phyloP scores from a whole-genome alignment of 2,329 filamentous ascomycete genomes.

The Fusarium proliferatum region DNA sequence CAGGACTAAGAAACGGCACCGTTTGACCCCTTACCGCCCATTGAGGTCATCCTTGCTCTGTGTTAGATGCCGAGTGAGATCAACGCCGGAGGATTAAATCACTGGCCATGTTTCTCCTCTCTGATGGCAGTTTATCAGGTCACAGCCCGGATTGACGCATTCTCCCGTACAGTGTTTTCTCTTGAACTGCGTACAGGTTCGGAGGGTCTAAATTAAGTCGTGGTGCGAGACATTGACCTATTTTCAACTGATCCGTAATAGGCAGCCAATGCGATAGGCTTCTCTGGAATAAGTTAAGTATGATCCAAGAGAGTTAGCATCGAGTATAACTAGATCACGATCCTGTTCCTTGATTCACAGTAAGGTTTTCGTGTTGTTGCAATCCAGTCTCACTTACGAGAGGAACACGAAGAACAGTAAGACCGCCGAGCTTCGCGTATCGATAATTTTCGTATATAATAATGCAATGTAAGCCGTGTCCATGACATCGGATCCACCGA shows the following conservation, averaged over 20 bases:
- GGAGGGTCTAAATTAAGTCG: background rate
- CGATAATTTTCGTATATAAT: constrained; percentile 20
- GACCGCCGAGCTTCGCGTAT: background rate
- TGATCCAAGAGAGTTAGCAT: background rate
- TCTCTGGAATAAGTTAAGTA: background rate
- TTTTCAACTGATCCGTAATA: constrained; percentile 5
- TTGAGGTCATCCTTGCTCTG: constrained; percentile 2
- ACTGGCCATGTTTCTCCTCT: constrained; percentile 10
- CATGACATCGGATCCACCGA: constrained; percentile 1
- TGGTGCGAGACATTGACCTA: constrained; percentile 12
- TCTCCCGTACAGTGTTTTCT: constrained; percentile 30
- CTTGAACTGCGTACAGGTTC: constrained; percentile 6
- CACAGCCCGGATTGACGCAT: constrained; percentile 26
- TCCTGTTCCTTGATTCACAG: background rate
- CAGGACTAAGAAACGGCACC: constrained; percentile 7
- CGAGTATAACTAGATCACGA: background rate
- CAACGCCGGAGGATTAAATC: constrained; percentile 6
- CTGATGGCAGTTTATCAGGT: constrained; percentile 1
- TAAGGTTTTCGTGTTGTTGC: background rate
- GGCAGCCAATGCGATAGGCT: constrained; percentile 22
- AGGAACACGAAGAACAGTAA: background rate
- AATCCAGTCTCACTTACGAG: background rate
- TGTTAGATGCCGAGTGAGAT: background rate
- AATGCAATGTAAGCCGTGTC: constrained; percentile 6
- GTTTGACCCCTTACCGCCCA: constrained; percentile 23